Base-by-base conservation (phyloP, 176 grass and related monocot genomes). In the Olyra latifolia region DNA sequence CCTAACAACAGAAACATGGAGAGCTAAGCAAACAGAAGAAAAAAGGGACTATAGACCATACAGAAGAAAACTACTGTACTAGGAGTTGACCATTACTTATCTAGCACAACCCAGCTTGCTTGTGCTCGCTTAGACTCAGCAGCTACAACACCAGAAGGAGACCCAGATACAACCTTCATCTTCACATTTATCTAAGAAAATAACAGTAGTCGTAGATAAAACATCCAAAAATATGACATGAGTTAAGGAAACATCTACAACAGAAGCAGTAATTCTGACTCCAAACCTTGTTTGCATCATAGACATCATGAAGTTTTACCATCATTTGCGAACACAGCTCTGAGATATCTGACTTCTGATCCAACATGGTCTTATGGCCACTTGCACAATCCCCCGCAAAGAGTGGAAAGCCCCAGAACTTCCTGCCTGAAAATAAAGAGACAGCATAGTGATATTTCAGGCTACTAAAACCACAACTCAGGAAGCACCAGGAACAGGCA, bases 91-190 rank as follows among this genome's bases (percentile, higher is more conserved):
- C 71, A 88, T 91, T 99, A 96, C 97, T 87, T 99, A 85, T 99
- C 97, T 71, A 99, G 53, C 56, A 99, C 97, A 86, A 99, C 97
- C 97, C 97, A 99, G 80, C 72, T 99, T 67, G 97, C 97, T 81
- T 93, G 91, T 66, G 88, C 87, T 79, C 89, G 86, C 40, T 93
- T 96, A 32, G 87, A 99, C 69, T 99, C 97, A 20, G 91, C 82
- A 79, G 97, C 90, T 16, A 99, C 93, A 57, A 81, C 90, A 75
- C 97, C 97, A 76, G 64, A 81, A 62, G 93, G 91, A 32, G 97
- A 96, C 41, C 91, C 97, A 39, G 93, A 91, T 27, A 99, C 91
- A 79, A 96, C 73, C 90, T 93, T 93, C 84, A 84, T 50, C 88
- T 91, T 96, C 75, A 99, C 84, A 82, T 83, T 99, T 62, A 93